Evolutionary conservation across 139 green algal genomes (phyloP).

Genomic region (Chlorella sp.): DNA sequence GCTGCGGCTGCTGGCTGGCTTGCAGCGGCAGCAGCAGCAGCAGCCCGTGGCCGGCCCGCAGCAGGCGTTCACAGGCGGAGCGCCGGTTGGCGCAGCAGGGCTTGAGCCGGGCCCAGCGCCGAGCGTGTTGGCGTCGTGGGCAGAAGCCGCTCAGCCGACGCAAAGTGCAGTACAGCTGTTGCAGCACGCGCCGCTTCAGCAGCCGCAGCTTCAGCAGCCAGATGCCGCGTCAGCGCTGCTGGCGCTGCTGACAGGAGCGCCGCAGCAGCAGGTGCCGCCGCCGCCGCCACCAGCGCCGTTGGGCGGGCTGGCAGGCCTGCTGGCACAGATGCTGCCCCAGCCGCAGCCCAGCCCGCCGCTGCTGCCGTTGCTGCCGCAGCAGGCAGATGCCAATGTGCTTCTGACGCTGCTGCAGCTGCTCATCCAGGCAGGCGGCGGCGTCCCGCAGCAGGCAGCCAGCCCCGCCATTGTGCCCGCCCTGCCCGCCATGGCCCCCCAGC

Average conservation of each 20-base stretch:
- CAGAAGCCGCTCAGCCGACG: too few relatives aligned
- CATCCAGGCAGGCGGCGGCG: not conserved
- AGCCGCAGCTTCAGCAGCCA: not conserved
- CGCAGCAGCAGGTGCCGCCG: not conserved
- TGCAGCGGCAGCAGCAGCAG: slow-evolving; percentile 12
- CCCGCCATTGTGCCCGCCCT: not conserved
- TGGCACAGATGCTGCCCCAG: not conserved
- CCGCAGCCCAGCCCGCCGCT: not conserved
- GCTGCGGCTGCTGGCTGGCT: not conserved
- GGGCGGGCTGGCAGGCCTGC: too few relatives aligned
- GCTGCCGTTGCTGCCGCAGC: not conserved
- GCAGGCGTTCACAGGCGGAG: not conserved
- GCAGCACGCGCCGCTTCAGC: not conserved
- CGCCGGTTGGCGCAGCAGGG: too few relatives aligned
- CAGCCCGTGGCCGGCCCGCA: not conserved
- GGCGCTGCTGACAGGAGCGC: not conserved
- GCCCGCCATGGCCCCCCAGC: not conserved
- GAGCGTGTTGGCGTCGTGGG: too few relatives aligned
- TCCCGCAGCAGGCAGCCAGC: not conserved
- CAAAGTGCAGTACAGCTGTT: not conserved
- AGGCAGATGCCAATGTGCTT: not conserved
- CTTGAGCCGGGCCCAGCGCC: too few relatives aligned
- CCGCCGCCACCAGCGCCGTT: not conserved
- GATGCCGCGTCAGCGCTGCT: not conserved
- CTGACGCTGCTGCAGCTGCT: slow-evolving; percentile 18